Conservation (phyloP, 495 filamentous ascomycete genomes). For the Trichoderma virens region DNA sequence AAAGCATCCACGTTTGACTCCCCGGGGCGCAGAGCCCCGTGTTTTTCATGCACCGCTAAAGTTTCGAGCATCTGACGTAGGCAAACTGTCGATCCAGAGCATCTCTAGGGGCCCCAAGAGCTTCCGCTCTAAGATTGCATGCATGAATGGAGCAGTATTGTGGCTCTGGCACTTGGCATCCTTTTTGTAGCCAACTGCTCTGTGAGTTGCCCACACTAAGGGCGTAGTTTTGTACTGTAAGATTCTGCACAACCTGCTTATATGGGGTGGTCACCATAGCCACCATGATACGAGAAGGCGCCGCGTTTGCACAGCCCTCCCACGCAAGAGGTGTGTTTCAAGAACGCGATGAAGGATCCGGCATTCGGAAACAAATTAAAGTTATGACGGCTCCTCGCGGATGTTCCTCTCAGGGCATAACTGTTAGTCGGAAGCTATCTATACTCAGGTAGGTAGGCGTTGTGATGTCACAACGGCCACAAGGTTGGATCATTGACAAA, state of each 20-base stretch:
- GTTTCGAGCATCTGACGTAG: neutral
- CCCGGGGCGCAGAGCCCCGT: neutral
- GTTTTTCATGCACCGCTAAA: neutral
- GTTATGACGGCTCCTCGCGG: neutral
- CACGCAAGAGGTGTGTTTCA: neutral
- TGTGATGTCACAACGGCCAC: neutral
- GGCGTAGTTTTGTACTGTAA: neutral
- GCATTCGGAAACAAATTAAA: neutral
- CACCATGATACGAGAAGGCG: neutral
- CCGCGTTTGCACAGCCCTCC: neutral
- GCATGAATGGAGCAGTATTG: neutral
- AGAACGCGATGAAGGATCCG: neutral
- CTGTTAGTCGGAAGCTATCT: no score
- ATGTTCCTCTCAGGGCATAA: neutral
- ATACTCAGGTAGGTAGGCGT: no score
- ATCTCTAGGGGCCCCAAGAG: neutral
- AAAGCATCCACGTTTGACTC: neutral
- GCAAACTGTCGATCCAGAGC: neutral
- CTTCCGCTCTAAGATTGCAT: neutral
- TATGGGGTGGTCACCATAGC: no score
- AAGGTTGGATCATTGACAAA: no score
- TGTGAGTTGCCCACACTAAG: neutral
- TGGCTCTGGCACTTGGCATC: neutral
- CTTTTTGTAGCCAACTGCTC: neutral
- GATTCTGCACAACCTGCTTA: neutral